Conservation (phyloP, 306 rosid species). For the Lathyrus oleraceus region DNA sequence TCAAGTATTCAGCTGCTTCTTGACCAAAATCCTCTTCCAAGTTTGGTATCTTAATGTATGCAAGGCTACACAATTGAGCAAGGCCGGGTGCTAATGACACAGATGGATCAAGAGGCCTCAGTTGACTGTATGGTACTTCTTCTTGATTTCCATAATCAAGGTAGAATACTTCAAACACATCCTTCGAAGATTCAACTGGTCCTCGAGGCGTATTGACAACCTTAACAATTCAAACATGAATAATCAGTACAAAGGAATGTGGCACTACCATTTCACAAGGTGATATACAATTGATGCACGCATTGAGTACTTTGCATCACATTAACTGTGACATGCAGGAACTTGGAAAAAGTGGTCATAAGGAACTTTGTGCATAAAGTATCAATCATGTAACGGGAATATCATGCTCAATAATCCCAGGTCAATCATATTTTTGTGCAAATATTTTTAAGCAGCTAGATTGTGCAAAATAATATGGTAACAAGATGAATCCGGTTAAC, state of each 20-base stretch:
- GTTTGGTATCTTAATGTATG: constrained; percentile 74
- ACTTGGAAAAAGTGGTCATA: not conserved
- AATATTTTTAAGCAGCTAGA: not conserved
- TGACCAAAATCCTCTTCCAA: constrained; percentile 92
- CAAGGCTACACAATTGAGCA: constrained; percentile 92
- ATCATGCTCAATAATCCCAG: not conserved
- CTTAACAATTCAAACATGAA: constrained; percentile 45
- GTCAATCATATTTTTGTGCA: not conserved
- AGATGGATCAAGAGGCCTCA: constrained; percentile 82
- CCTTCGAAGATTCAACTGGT: constrained; percentile 74
- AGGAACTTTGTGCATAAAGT: not conserved
- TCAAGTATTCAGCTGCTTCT: constrained; percentile 86
- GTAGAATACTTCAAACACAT: constrained; percentile 87
- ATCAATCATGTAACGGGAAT: not conserved
- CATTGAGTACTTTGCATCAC: constrained; percentile 10
- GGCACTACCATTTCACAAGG: constrained; percentile 11
- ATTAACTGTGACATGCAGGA: not conserved
- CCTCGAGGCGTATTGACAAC: constrained; percentile 89
- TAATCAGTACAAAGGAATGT: constrained; percentile 23
- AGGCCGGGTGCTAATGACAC: constrained; percentile 84
- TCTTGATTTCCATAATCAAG: constrained; percentile 97
- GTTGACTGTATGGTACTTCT: constrained; percentile 61
- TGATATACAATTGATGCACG: not conserved
- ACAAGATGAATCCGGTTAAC: not conserved
- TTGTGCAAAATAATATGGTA: constrained; percentile 6